Conservation (phyloP, 2,329 filamentous ascomycete genomes). For the Apiospora aurea region DNA sequence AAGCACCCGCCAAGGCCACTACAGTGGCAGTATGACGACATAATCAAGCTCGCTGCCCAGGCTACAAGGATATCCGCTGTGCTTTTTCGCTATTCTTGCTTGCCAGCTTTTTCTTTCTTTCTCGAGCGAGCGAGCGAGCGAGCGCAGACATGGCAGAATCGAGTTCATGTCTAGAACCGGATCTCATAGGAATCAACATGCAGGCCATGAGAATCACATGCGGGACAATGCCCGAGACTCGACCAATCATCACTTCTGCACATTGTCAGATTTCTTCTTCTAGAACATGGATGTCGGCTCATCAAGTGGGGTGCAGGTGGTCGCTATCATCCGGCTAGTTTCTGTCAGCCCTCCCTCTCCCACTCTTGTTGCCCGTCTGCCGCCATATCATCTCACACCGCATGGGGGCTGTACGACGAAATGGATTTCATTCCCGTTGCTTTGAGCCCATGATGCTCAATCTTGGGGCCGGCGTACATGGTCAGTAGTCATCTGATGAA, state of each 20-base stretch:
- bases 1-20: background rate
- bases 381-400: constrained; percentile 15
- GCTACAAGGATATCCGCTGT: background rate
- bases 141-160: background rate
- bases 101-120: background rate
- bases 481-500: background rate
- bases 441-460: background rate
- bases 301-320: constrained; percentile 13
- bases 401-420: constrained; percentile 18
- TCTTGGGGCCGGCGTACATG: background rate
- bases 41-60: background rate
- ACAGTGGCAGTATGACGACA: constrained; percentile 6
- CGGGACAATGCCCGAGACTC: constrained; percentile 1
- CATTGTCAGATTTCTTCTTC: constrained; percentile 19
- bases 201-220: constrained; percentile 16
- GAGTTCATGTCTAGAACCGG: constrained; percentile 9
- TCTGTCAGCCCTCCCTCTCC: background rate
- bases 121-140: too few relatives aligned
- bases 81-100: background rate
- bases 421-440: background rate
- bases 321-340: constrained; percentile 15
- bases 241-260: background rate
- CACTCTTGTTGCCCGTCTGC: background rate
- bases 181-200: background rate
- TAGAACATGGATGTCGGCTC: constrained; percentile 20